Base-by-base conservation (phyloP, 2,329 filamentous ascomycete species). In the Monilinia fructigena region DNA sequence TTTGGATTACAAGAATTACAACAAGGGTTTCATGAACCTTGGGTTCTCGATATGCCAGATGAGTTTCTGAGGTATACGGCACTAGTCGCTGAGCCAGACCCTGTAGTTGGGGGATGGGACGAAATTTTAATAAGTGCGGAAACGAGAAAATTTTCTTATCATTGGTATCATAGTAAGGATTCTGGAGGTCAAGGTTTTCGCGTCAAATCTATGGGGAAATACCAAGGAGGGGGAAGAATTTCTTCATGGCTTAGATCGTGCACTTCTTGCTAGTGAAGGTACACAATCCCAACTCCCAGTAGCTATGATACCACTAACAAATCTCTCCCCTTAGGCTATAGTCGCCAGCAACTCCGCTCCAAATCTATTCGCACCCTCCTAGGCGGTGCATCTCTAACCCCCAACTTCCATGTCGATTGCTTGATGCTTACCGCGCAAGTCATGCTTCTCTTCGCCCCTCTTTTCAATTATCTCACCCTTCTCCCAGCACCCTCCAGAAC, bases 381-480 rank as follows among this genome's bases (percentile, higher is more conserved):
- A 12, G 63, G 66, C 2, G 18, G 23, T 20, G 31, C 61, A 11
- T 50, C 71, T 12, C 62, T 72, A 54, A 72, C 74, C 1, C 38
- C 65, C 1, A 40, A 69, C 50, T 75, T 83, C 68, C 78, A 80
- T 61, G 77, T 78, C 10, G 80, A 82, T 62, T 80, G 82, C 1
- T 79, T 82, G 66, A 81, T 80, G 67, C 77, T 84, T 42, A 81
- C 81, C 53, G 83, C 83, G 56, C 82, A 83, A 71, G 79, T 83
- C 68, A 78, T 80, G 11, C 73, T 80, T 11, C 63, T 75, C 12
- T 62, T 75, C 3, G 31, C 68, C 12, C 74, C 74, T 16, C 67
- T 75, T 0, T 67, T 70, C 1, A 54, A 63, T 40, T 72, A 70
- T 66, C 68, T 74, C 31, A 69, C 71, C 52, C n/a, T 54, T 23